Percentiles rank a stretch among this genome's conserved stretches.
Conservation (phyloP, 768 basidiomycete genomes). For the Auricularia auricula-judae region DNA sequence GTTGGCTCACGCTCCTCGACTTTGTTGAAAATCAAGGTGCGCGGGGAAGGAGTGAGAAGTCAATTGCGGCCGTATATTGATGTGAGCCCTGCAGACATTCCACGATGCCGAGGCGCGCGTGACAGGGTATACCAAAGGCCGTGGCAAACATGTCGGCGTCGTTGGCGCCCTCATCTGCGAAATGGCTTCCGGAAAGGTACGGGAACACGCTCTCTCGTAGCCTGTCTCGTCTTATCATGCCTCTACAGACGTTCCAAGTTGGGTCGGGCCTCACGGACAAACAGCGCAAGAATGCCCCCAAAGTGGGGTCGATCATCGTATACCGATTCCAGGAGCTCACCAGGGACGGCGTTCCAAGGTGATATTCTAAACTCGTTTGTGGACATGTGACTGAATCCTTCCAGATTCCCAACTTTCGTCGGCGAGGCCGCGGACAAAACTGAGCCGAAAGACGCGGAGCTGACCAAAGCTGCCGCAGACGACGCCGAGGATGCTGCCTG, state of each 20-base stretch:
- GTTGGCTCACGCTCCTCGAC: constrained; percentile 38
- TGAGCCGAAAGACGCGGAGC: constrained; percentile 43
- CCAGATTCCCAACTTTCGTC: constrained; percentile 43
- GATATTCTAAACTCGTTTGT: neutral
- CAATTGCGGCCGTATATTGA: too few relatives aligned
- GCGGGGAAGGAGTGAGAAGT: too few relatives aligned
- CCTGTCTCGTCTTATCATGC: neutral
- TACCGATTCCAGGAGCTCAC: constrained; percentile 55
- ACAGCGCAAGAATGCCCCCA: constrained; percentile 42
- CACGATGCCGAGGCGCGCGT: constrained; percentile 52
- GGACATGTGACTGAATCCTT: neutral
- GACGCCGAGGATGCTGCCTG: neutral
- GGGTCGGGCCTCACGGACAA: constrained; percentile 46
- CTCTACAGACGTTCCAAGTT: constrained; percentile 39
- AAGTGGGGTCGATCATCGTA: constrained; percentile 41
- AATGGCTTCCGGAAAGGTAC: constrained; percentile 53
- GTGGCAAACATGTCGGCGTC: constrained; percentile 4
- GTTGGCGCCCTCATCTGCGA: constrained; percentile 23
- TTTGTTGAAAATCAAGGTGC: constrained; percentile 48
- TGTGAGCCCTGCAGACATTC: constrained; percentile 28
- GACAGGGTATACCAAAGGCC: constrained; percentile 13
- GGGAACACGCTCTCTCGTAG: too few relatives aligned
- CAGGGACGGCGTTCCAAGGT: constrained; percentile 47
- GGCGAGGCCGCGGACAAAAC: constrained; percentile 44
- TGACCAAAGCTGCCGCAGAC: constrained; percentile 10